A percentile compares a stretch with the other conserved stretches of the same genome.
phyloP scores from a whole-genome alignment of 2,329 filamentous ascomycete species.

The Nigrospora osmanthi region DNA sequence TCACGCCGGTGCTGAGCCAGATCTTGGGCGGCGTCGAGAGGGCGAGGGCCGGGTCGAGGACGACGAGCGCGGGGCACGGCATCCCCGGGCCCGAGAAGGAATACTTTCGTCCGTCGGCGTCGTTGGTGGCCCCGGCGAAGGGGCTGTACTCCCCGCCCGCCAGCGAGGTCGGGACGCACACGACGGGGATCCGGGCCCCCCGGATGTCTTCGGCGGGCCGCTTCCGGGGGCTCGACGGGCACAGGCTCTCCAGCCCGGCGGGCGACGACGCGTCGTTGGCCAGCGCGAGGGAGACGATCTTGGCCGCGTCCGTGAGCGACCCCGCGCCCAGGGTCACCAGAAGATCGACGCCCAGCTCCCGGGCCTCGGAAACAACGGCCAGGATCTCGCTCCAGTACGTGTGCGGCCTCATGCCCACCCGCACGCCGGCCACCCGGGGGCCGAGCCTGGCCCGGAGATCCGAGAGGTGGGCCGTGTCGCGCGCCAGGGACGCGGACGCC shows the following conservation, averaged over 20 bases:
- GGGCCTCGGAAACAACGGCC: slow-evolving; percentile 33
- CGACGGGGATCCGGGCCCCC: slow-evolving; percentile 17
- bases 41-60: slow-evolving; percentile 46
- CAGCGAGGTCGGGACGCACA: slow-evolving; percentile 25
- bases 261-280: slow-evolving; percentile 34
- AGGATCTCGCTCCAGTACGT: slow-evolving; percentile 45
- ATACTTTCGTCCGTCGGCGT: slow-evolving; percentile 16
- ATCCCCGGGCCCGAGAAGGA: slow-evolving; percentile 20
- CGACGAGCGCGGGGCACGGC: slow-evolving; percentile 40
- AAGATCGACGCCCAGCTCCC: slow-evolving; percentile 31
- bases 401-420: slow-evolving; percentile 44
- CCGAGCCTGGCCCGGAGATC: slow-evolving; percentile 31
- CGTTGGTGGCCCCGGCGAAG: slow-evolving; percentile 20
- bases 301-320: slow-evolving; percentile 47
- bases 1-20: slow-evolving; percentile 48
- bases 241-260: slow-evolving; percentile 28
- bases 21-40: slow-evolving; percentile 40
- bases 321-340: slow-evolving; percentile 47
- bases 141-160: slow-evolving; percentile 27
- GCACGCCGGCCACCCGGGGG: slow-evolving; percentile 31
- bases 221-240: slow-evolving; percentile 13
- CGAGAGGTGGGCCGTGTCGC: slow-evolving; percentile 35
- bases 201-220: slow-evolving; percentile 9
- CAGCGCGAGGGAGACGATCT: slow-evolving; percentile 40
- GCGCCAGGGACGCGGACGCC: slow-evolving; percentile 38